A percentile compares a stretch with the other conserved stretches of the same genome.
Conservation (phyloP, 2,329 filamentous ascomycete species). For the Ascochyta viciae-villosae region DNA sequence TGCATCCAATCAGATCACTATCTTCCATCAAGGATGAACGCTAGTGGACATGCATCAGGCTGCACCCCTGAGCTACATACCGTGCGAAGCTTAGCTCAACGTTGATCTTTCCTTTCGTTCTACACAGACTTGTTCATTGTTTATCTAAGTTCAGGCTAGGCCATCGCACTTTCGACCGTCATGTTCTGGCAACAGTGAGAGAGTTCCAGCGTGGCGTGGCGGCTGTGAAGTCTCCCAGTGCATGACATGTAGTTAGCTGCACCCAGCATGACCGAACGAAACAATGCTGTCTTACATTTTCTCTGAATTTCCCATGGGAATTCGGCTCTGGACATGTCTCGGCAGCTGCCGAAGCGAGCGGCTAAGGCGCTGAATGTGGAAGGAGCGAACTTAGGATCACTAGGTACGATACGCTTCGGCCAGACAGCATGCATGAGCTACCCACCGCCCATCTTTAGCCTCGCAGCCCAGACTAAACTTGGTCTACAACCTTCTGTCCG, state of each 20-base stretch:
- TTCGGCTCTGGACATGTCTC: background rate
- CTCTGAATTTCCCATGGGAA: background rate
- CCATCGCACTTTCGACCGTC: too few relatives aligned
- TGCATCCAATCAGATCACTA: background rate
- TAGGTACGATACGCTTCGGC: constrained; percentile 4
- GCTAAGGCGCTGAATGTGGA: constrained; percentile 2
- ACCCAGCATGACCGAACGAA: too few relatives aligned
- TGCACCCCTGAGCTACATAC: background rate
- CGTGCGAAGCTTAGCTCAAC: background rate
- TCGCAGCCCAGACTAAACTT: background rate
- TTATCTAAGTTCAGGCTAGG: background rate
- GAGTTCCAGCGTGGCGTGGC: too few relatives aligned
- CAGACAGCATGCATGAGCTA: background rate
- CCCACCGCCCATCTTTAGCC: background rate
- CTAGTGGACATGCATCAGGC: background rate
- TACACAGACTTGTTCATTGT: background rate
- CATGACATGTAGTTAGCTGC: too few relatives aligned
- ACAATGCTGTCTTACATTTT: too few relatives aligned
- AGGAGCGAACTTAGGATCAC: constrained; percentile 13
- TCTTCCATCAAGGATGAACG: background rate
- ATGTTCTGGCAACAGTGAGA: too few relatives aligned
- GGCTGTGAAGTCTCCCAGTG: too few relatives aligned
- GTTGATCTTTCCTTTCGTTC: background rate
- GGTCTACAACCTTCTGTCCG: background rate
- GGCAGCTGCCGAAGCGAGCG: constrained; percentile 5